Conservation (phyloP, 1,284 basidiomycete species). For the Vanrija sp. region DNA sequence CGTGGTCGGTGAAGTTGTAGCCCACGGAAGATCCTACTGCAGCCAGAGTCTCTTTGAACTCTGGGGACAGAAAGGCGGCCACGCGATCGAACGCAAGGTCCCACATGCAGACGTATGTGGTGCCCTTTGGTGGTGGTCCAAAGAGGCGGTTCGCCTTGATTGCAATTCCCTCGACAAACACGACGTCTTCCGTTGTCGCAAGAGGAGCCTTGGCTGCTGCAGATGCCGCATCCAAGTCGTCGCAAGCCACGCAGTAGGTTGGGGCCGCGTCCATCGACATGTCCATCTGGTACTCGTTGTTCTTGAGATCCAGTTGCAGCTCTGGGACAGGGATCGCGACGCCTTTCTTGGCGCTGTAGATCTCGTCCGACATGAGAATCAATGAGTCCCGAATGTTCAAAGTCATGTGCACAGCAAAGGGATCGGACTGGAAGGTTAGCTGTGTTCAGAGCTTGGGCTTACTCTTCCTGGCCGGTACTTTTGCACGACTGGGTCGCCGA, state of each 20-base stretch:
- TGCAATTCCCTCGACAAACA: slow-evolving; percentile 69
- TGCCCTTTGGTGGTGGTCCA: slow-evolving; percentile 74
- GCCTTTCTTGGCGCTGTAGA: slow-evolving; percentile 63
- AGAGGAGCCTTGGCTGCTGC: slow-evolving; percentile 12
- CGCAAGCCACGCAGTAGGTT: slow-evolving; percentile 56
- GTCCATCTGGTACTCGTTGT: slow-evolving; percentile 85
- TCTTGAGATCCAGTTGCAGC: slow-evolving; percentile 67
- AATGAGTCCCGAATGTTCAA: slow-evolving; percentile 57
- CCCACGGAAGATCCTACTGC: slow-evolving; percentile 60
- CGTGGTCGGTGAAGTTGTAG: slow-evolving; percentile 65
- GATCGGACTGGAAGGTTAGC: slow-evolving; percentile 60
- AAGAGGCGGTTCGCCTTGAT: slow-evolving; percentile 79
- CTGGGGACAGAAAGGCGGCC: slow-evolving; percentile 58
- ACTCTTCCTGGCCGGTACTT: slow-evolving; percentile 74
- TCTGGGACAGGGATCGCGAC: slow-evolving; percentile 61
- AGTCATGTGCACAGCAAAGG: slow-evolving; percentile 68
- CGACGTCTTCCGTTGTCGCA: slow-evolving; percentile 24
- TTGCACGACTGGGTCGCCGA: slow-evolving; percentile 72
- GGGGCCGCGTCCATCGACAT: slow-evolving; percentile 69
- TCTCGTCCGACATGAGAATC: slow-evolving; percentile 66
- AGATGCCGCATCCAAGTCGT: slow-evolving; percentile 50
- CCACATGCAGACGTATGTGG: slow-evolving; percentile 87
- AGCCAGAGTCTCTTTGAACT: slow-evolving; percentile 56
- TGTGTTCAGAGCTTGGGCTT: slow-evolving; percentile 27
- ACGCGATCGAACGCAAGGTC: slow-evolving; percentile 66